Conservation (phyloP, 192 early-diverging fungal genomes). For the Oehlia diaphana region DNA sequence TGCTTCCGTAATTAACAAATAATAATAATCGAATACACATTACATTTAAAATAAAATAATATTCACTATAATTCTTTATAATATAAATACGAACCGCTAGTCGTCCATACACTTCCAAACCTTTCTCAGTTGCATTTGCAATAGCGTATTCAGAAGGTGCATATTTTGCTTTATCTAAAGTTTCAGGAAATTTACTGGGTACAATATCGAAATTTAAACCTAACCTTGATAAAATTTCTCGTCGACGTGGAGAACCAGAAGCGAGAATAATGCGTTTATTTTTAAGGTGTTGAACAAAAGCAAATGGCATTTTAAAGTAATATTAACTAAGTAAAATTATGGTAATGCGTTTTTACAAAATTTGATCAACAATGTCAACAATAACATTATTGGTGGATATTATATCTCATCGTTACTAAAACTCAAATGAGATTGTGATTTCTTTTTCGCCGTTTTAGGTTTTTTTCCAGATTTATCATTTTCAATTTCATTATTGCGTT, state of each 20-base stretch:
- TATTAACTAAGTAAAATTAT: background rate
- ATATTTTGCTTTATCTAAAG: slow-evolving; percentile 68
- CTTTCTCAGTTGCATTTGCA: slow-evolving; percentile 71
- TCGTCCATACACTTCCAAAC: slow-evolving; percentile 63
- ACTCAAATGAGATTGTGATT: background rate
- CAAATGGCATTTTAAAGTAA: background rate
- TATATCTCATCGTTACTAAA: background rate
- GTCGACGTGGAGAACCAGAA: slow-evolving; percentile 79
- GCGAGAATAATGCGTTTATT: slow-evolving; percentile 67
- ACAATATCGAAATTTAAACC: slow-evolving; percentile 65
- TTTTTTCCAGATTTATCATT: background rate
- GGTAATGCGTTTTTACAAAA: background rate
- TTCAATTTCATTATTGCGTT: background rate
- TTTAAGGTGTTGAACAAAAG: slow-evolving; percentile 33
- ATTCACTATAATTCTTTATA: background rate
- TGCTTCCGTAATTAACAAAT: slow-evolving; percentile 15
- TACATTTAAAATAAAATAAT: background rate
- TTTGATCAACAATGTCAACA: background rate
- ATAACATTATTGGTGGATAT: background rate
- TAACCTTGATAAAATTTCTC: slow-evolving; percentile 63
- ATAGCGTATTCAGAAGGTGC: slow-evolving; percentile 66
- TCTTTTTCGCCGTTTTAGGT: background rate
- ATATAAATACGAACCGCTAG: slow-evolving; percentile 38
- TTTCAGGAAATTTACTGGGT: slow-evolving; percentile 76
- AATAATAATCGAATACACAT: background rate